phyloP scores from a whole-genome alignment of 177 flowering plant species.

The Vitis hybrid region DNA sequence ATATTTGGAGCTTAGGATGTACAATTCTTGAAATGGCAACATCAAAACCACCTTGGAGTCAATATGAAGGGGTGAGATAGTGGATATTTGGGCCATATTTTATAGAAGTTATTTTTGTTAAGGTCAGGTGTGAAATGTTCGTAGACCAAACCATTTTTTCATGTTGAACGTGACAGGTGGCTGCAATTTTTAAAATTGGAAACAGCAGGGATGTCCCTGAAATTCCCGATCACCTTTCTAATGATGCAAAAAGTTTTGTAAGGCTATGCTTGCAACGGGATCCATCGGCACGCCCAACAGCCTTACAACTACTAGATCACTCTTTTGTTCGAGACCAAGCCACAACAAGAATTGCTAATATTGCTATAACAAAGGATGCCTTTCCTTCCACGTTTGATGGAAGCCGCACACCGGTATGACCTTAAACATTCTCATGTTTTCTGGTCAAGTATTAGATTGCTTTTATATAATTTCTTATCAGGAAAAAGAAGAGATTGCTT shows the following conservation, averaged over 20 bases:
- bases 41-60: slow-evolving; percentile 96
- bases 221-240: slow-evolving; percentile 62
- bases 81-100: background rate
- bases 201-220: slow-evolving; percentile 75
- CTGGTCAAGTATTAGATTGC: background rate
- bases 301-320: slow-evolving; percentile 49
- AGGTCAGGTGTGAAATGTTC: background rate
- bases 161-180: slow-evolving; percentile 47
- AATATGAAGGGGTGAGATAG: slow-evolving; percentile 85
- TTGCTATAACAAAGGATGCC: slow-evolving; percentile 45
- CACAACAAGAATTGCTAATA: slow-evolving; percentile 35
- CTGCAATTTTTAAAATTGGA: slow-evolving; percentile 80
- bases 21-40: slow-evolving; percentile 97
- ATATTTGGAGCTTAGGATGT: slow-evolving; percentile 98
- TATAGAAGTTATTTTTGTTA: background rate
- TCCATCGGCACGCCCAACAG: slow-evolving; percentile 59
- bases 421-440: background rate
- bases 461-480: too few relatives aligned
- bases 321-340: slow-evolving; percentile 57
- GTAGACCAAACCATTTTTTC: background rate
- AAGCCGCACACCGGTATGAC: slow-evolving; percentile 61
- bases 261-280: slow-evolving; percentile 62
- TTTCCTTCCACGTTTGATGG: slow-evolving; percentile 58
- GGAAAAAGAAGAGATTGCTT: too few relatives aligned
- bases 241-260: slow-evolving; percentile 61